These are phyloP conservation scores for Fusarium domesticum DNA, from an alignment of 2,329 filamentous ascomycete species.

Conservation along the genomic window DNA sequence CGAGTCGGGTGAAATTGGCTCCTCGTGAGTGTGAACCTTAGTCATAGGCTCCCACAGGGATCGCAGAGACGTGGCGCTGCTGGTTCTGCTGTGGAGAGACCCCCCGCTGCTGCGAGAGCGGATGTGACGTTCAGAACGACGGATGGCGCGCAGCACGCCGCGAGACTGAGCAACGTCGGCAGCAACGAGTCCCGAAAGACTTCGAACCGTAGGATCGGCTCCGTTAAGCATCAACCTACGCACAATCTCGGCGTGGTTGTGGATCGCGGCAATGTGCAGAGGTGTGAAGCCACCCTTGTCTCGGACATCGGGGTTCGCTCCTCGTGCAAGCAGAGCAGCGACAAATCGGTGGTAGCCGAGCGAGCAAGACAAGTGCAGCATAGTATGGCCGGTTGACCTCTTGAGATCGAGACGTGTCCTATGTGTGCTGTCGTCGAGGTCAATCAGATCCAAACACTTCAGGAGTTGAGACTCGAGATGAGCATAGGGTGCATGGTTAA, in stretches of 20 bases:
- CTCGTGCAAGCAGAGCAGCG: slow-evolving; percentile 70
- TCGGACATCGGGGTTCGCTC: slow-evolving; percentile 70
- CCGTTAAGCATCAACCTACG: slow-evolving; percentile 70
- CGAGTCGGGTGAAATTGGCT: slow-evolving; percentile 41
- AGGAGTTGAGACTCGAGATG: slow-evolving; percentile 68
- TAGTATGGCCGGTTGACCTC: slow-evolving; percentile 67
- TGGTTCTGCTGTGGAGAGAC: slow-evolving; percentile 58
- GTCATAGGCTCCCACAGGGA: slow-evolving; percentile 62
- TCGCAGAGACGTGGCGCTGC: slow-evolving; percentile 63
- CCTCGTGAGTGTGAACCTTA: slow-evolving; percentile 33
- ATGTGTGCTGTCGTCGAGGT: slow-evolving; percentile 70
- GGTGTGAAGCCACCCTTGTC: slow-evolving; percentile 81
- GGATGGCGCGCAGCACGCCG: slow-evolving; percentile 61
- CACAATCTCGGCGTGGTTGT: slow-evolving; percentile 72
- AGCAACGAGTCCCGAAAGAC: slow-evolving; percentile 66
- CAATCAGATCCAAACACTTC: slow-evolving; percentile 73
- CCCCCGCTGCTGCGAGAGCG: slow-evolving; percentile 68
- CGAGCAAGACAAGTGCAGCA: slow-evolving; percentile 76
- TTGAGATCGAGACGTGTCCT: slow-evolving; percentile 65
- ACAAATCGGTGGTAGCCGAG: slow-evolving; percentile 73
- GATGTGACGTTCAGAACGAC: slow-evolving; percentile 58
- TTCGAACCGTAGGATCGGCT: slow-evolving; percentile 68
- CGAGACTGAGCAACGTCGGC: slow-evolving; percentile 67
- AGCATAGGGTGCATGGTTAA: slow-evolving; percentile 41
- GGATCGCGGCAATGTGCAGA: slow-evolving; percentile 76